phyloP scores from a whole-genome alignment of 148 eudicot genomes.

The Cornus kousa region DNA sequence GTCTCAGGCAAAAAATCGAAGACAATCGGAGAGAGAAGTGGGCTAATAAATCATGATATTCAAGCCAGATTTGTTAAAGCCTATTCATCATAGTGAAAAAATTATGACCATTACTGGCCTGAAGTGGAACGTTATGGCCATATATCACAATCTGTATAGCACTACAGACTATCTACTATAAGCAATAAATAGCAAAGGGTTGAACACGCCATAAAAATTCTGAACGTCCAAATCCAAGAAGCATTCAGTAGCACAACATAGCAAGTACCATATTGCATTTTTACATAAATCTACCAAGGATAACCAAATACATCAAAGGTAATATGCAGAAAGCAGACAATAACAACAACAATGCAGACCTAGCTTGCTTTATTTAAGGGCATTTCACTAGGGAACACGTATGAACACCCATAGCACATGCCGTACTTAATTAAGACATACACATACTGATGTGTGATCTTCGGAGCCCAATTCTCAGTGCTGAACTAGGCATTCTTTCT shows the following conservation, averaged over 20 bases:
- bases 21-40: too few species aligned
- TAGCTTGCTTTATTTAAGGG: constrained; percentile 19
- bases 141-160: too few species aligned
- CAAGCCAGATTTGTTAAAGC: too few species aligned
- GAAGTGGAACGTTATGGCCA: too few species aligned
- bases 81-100: too few species aligned
- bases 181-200: background rate
- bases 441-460: background rate
- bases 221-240: background rate
- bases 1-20: too few species aligned
- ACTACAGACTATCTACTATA: too few species aligned
- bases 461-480: constrained; percentile 28
- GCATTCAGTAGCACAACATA: constrained; percentile 14
- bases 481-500: constrained; percentile 61
- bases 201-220: background rate
- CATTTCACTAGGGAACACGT: constrained; percentile 9
- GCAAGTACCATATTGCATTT: constrained; percentile 3
- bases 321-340: constrained; percentile 5
- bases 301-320: background rate
- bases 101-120: too few species aligned
- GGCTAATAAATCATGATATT: too few species aligned
- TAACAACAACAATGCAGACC: constrained; percentile 3
- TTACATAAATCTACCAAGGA: constrained; percentile 10
- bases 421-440: constrained; percentile 1
- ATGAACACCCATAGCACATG: background rate